phyloP scores from a whole-genome alignment of 2,329 filamentous ascomycete genomes.

The Cercospora zeae-maydis region DNA sequence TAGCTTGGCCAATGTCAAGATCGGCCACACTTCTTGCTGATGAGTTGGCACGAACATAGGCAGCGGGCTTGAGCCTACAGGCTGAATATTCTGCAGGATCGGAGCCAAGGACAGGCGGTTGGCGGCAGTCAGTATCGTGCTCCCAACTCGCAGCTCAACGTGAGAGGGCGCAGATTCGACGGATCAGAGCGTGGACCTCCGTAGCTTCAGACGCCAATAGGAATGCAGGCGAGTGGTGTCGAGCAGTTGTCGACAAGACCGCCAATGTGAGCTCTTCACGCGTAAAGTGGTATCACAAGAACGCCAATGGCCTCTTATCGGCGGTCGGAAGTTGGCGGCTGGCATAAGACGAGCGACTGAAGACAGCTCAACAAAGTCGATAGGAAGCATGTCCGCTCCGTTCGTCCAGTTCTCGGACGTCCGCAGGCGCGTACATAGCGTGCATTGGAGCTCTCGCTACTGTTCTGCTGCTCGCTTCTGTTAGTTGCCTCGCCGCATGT shows the following conservation, averaged over 20 bases:
- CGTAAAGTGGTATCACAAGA: neutral
- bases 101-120: neutral
- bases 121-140: neutral
- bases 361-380: neutral
- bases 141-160: conserved; percentile 1
- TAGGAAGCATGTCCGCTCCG: neutral
- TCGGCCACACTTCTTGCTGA: conserved; percentile 2
- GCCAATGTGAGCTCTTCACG: neutral
- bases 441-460: neutral
- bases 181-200: neutral
- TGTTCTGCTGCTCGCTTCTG: neutral
- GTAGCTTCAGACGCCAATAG: neutral
- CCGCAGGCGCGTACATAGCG: neutral
- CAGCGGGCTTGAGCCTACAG: neutral
- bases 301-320: neutral
- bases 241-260: neutral
- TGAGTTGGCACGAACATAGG: neutral
- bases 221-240: neutral
- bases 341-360: neutral
- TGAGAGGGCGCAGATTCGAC: neutral
- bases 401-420: neutral
- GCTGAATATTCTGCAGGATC: neutral
- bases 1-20: conserved; percentile 1
- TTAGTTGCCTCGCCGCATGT: neutral
- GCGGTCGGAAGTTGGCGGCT: neutral